A percentile compares a stretch with the other conserved stretches of the same genome.
Evolutionary conservation across 192 early-diverging fungal species (phyloP).

Genomic region (Polychytrium aggregatum): DNA sequence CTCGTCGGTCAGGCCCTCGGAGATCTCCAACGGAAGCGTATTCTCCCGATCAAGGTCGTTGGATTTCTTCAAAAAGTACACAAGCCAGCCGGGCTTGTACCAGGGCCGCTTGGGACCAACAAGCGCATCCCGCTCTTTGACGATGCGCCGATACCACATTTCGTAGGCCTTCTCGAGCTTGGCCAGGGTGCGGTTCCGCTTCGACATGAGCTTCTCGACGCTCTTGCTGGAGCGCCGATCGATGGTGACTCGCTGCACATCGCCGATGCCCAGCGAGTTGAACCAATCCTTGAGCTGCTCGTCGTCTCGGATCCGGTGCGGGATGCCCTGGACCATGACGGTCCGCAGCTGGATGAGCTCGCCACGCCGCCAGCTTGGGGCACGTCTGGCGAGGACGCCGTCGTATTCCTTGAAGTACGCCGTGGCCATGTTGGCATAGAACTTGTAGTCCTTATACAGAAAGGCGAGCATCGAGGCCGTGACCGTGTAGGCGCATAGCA

Average conservation of each 20-base stretch:
- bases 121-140: no score
- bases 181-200: conserved; percentile 10
- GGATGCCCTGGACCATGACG: conserved; percentile 36
- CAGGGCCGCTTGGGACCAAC: no score
- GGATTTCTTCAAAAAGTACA: no score
- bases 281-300: conserved; percentile 31
- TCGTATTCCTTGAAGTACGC: conserved; percentile 17
- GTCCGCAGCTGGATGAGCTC: conserved; percentile 35
- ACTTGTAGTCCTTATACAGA: conserved; percentile 21
- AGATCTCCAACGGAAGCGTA: no score
- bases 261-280: conserved; percentile 26
- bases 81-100: no score
- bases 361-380: conserved; percentile 18
- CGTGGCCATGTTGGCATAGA: conserved; percentile 16
- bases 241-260: conserved; percentile 27
- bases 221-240: conserved; percentile 16
- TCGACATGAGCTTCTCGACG: conserved; percentile 8
- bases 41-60: no score
- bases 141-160: no score
- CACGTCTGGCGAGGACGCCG: conserved; percentile 4
- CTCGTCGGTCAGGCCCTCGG: no score
- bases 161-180: conserved; percentile 30
- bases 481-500: conserved; percentile 25
- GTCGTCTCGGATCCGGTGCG: conserved; percentile 23
- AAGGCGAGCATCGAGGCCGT: conserved; percentile 19